Evolutionary conservation across 2,329 filamentous ascomycete genomes (phyloP), one percentile per base, ranked within the genome.

Genomic region (Zalaria sp.): DNA sequence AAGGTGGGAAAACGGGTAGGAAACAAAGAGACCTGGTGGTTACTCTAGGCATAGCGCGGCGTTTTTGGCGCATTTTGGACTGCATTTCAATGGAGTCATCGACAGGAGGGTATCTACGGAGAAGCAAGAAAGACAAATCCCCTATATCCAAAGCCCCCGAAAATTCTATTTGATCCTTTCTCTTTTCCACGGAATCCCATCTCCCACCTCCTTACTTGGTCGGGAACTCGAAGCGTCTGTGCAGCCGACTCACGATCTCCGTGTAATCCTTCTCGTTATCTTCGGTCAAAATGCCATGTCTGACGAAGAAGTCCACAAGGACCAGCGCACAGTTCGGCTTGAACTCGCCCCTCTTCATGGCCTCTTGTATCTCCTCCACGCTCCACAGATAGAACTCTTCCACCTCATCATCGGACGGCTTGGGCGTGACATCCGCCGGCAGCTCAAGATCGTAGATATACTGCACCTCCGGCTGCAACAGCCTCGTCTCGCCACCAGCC

Each of bases 301-400:
- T 74, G 50, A 93, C 70, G 57, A 98, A 83, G 65, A 96, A 98
- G 59, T 96, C 87, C 37, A 95, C 63, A 57, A 91, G 65, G 38
- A 93, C 75, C 44, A 91, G 59, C 9, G 83, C 81, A 61, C 88
- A 95, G 59, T 96, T 96, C 2, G 88, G 83, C 68, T 98, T 98
- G 68, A 89, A 98, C 51, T 81, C 74, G 9, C 83, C 85, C 40
- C 68, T 66, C 10, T 70, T 72, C 55, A 98, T 65, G 36, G 80
- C 77, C 43, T 70, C 67, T 59, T 79, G 74, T 36, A 93, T 75
- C 61, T 93, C 74, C n/a, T 82, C 75, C 34, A 95, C 71, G 1
- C 72, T 78, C 73, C 77, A 79, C 44, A 95, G 68, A 56, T 77
- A 73, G 58, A 96, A 96, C 46, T 77, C 75, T 54, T 87, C 84